phyloP scores from a whole-genome alignment of 352 stramenopile species.

The Elongisporangium undulatum region DNA sequence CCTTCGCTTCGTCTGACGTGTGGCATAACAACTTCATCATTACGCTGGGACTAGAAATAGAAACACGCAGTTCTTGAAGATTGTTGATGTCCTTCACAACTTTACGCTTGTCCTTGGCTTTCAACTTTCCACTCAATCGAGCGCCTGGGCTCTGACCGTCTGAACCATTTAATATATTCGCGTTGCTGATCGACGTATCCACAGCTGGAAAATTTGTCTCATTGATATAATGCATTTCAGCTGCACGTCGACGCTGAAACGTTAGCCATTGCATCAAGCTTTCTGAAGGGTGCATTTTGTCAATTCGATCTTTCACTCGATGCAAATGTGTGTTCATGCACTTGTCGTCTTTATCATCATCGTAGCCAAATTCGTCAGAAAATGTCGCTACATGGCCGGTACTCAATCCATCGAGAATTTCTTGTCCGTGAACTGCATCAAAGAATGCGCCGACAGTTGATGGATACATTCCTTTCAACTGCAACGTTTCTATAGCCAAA shows the following conservation, averaged over 20 bases:
- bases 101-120: constrained; percentile 61
- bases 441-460: constrained; percentile 51
- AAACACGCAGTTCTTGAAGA: constrained; percentile 48
- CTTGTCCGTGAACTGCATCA: constrained; percentile 43
- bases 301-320: constrained; percentile 24
- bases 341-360: constrained; percentile 41
- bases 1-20: constrained; percentile 37
- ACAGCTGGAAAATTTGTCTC: neutral
- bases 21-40: constrained; percentile 79
- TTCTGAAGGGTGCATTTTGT: constrained; percentile 45
- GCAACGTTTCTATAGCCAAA: constrained; percentile 33
- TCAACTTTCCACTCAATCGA: constrained; percentile 12
- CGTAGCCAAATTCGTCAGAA: constrained; percentile 32
- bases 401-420: constrained; percentile 50
- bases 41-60: constrained; percentile 47
- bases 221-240: constrained; percentile 21
- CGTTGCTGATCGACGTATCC: neutral
- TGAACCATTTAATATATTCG: constrained; percentile 4
- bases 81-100: constrained; percentile 62
- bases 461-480: constrained; percentile 63
- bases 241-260: constrained; percentile 48
- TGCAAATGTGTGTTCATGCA: constrained; percentile 22
- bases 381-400: constrained; percentile 46
- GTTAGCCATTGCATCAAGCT: constrained; percentile 70
- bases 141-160: constrained; percentile 5